Evolutionary conservation across 2,329 filamentous ascomycete genomes (phyloP).

Genomic region (Fusarium musae): DNA sequence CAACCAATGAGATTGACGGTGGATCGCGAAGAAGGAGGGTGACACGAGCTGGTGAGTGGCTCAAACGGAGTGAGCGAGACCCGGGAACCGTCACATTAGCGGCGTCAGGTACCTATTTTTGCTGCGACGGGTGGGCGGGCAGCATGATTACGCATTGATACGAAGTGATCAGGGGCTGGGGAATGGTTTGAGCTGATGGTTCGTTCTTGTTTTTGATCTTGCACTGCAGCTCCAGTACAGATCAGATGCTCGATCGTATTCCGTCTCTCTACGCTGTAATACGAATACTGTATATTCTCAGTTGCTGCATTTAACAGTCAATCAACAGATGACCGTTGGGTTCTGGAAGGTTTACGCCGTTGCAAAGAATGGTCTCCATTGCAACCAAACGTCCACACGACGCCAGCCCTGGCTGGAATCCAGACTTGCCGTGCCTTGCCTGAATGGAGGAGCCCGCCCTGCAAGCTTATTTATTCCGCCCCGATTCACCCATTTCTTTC

Average conservation of each 20-base stretch:
- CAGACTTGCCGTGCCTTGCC: slow-evolving; percentile 5
- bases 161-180: slow-evolving; percentile 23
- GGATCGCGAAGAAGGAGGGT: slow-evolving; percentile 32
- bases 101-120: slow-evolving; percentile 26
- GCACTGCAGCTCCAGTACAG: neutral
- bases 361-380: slow-evolving; percentile 16
- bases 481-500: slow-evolving; percentile 1
- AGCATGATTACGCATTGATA: slow-evolving; percentile 29
- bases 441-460: slow-evolving; percentile 4
- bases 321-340: neutral
- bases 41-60: slow-evolving; percentile 33
- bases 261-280: neutral
- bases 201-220: neutral
- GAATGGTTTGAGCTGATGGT: neutral
- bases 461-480: slow-evolving; percentile 6
- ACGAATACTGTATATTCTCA: neutral
- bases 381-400: slow-evolving; percentile 9
- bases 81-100: slow-evolving; percentile 21
- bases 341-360: neutral
- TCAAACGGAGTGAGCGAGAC: slow-evolving; percentile 19
- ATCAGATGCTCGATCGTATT: neutral
- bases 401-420: slow-evolving; percentile 1
- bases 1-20: slow-evolving; percentile 26
- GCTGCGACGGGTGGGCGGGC: slow-evolving; percentile 1
- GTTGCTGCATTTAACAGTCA: neutral